phyloP scores from a whole-genome alignment of 495 filamentous ascomycete species.

The Entonaema liquescens region DNA sequence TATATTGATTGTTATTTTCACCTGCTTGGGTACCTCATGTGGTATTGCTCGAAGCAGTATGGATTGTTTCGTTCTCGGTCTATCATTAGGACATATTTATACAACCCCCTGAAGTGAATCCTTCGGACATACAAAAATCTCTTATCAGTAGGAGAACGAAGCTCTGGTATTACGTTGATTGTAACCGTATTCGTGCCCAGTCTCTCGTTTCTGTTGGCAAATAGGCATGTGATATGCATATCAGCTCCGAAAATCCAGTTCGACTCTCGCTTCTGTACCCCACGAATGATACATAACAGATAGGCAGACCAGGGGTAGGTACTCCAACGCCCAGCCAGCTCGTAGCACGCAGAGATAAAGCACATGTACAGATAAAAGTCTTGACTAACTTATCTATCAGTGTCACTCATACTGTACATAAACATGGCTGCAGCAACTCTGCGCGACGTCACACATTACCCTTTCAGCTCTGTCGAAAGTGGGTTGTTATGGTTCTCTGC shows the following conservation, averaged over 20 bases:
- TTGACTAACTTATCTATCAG: slow-evolving; percentile 24
- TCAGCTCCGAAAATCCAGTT: slow-evolving; percentile 6
- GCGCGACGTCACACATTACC: slow-evolving; percentile 18
- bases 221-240: slow-evolving; percentile 11
- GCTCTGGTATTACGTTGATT: neutral
- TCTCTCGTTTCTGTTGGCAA: slow-evolving; percentile 1
- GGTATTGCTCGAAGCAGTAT: neutral
- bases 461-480: slow-evolving; percentile 2
- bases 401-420: slow-evolving; percentile 10
- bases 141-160: slow-evolving; percentile 25
- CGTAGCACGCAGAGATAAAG: neutral
- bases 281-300: slow-evolving; percentile 12
- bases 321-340: neutral
- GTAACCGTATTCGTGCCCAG: neutral
- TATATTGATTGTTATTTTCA: neutral
- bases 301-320: neutral
- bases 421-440: slow-evolving; percentile 30
- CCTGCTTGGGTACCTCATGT: no score
- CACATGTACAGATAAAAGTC: neutral
- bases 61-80: neutral
- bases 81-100: slow-evolving; percentile 12
- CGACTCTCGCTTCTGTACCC: slow-evolving; percentile 25
- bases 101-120: slow-evolving; percentile 9
- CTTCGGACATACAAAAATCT: slow-evolving; percentile 1
- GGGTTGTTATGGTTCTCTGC: neutral